These are phyloP conservation scores for Cyclocybe aegerita DNA, from an alignment of 768 basidiomycete species.

Conservation along the genomic window DNA sequence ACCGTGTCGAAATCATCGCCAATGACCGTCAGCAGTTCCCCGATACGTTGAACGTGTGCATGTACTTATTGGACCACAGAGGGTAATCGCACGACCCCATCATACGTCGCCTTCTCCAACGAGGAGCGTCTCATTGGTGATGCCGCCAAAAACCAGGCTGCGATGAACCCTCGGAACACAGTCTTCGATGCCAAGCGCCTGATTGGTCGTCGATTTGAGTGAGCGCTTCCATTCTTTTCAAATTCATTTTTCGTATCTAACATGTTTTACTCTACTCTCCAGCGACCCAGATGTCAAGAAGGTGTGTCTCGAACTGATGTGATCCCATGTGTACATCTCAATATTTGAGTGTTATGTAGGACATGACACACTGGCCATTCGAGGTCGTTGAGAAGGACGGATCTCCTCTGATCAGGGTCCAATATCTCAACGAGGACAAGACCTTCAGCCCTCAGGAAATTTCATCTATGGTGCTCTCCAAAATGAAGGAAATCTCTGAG, in stretches of 20 bases:
- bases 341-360: constrained; percentile 43
- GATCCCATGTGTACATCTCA: constrained; percentile 11
- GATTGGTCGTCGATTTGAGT: constrained; percentile 97
- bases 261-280: constrained; percentile 5
- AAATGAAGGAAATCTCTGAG: constrained; percentile 99
- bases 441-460: constrained; percentile 98
- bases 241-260: constrained; percentile 1
- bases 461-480: constrained; percentile 98
- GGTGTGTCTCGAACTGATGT: constrained; percentile 35
- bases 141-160: constrained; percentile 98
- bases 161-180: constrained; percentile 99
- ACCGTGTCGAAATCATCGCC: constrained; percentile 99
- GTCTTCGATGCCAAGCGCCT: constrained; percentile 99
- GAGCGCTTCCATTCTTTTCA: constrained; percentile 25
- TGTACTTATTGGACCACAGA: constrained; percentile 44
- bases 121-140: constrained; percentile 98
- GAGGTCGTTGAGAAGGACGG: constrained; percentile 96
- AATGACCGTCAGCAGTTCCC: constrained; percentile 75
- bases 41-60: not conserved
- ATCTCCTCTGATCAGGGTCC: constrained; percentile 94
- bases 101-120: constrained; percentile 97
- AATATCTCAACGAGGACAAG: constrained; percentile 94
- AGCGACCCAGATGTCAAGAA: constrained; percentile 95
- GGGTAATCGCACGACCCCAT: constrained; percentile 98
- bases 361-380: constrained; percentile 98